These are phyloP conservation scores for Xylaria intraflava DNA, from an alignment of 495 filamentous ascomycete genomes.

Conservation along the genomic window DNA sequence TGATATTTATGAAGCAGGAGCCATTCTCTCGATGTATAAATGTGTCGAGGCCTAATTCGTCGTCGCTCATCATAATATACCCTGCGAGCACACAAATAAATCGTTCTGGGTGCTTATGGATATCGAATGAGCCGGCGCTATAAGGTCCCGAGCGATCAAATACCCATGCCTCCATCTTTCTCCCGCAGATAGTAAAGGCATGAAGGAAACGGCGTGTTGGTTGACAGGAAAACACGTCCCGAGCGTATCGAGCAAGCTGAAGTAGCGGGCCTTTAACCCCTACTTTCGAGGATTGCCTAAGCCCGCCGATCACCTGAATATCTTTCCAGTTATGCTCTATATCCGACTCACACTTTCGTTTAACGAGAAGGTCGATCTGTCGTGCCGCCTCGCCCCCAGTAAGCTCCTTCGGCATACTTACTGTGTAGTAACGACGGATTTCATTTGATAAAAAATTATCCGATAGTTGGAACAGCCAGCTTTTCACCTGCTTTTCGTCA, in stretches of 20 bases:
- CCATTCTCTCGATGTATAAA: slow-evolving; percentile 11
- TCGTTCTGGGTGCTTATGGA: slow-evolving; percentile 20
- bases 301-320: neutral
- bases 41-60: slow-evolving; percentile 19
- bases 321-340: neutral
- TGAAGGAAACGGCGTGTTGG: slow-evolving; percentile 22
- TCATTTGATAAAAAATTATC: neutral
- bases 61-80: slow-evolving; percentile 24
- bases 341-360: neutral
- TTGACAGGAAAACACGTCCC: slow-evolving; percentile 1
- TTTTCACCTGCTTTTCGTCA: neutral
- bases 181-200: slow-evolving; percentile 23
- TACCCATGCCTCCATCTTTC: slow-evolving; percentile 28
- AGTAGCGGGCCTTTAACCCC: neutral
- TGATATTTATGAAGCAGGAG: neutral
- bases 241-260: neutral
- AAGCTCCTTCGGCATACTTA: neutral
- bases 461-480: neutral
- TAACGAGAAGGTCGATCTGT: slow-evolving; percentile 1
- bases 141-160: slow-evolving; percentile 35
- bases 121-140: slow-evolving; percentile 26
- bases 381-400: neutral
- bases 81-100: slow-evolving; percentile 19
- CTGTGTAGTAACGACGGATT: neutral
- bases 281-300: neutral